Percentiles rank a stretch among this genome's conserved stretches.
These are phyloP conservation scores for Odontarrhena argentea DNA, from an alignment of 345 rosid genomes.

Conservation along the genomic window DNA sequence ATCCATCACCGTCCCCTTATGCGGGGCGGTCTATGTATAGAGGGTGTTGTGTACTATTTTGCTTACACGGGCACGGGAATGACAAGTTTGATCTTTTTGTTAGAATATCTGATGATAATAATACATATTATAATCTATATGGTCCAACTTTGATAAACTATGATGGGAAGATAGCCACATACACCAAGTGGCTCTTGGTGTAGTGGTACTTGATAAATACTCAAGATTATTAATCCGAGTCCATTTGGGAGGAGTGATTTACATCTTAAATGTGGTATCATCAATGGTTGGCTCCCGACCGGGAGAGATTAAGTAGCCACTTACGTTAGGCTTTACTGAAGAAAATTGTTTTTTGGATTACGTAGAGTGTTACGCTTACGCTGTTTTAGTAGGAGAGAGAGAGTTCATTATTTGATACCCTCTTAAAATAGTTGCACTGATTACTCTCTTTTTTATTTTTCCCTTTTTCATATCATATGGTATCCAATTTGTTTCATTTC, in stretches of 20 bases:
- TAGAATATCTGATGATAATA: not conserved
- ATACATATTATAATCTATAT: not conserved
- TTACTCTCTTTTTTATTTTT: not conserved
- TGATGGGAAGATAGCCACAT: slow-evolving; percentile 14
- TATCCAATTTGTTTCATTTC: too few species aligned
- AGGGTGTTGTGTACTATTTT: slow-evolving; percentile 26
- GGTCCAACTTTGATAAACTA: not conserved
- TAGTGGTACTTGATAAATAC: too few species aligned
- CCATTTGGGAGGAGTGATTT: too few species aligned
- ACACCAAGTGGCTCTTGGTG: too few species aligned
- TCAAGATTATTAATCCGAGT: too few species aligned
- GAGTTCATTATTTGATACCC: not conserved
- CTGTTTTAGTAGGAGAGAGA: not conserved
- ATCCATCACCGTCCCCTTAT: not conserved
- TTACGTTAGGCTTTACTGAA: too few species aligned
- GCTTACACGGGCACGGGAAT: not conserved
- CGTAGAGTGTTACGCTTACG: slow-evolving; percentile 6
- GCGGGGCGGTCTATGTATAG: slow-evolving; percentile 15
- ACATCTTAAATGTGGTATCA: too few species aligned
- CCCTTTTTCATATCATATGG: not conserved
- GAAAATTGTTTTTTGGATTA: not conserved
- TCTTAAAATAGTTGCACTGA: not conserved
- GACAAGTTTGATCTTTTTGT: not conserved
- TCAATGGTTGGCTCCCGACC: not conserved
- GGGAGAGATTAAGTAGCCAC: too few species aligned